Percentiles rank a stretch among this genome's conserved stretches.
phyloP scores from a whole-genome alignment of 768 basidiomycete species.

The Flagelloscypha sp. region DNA sequence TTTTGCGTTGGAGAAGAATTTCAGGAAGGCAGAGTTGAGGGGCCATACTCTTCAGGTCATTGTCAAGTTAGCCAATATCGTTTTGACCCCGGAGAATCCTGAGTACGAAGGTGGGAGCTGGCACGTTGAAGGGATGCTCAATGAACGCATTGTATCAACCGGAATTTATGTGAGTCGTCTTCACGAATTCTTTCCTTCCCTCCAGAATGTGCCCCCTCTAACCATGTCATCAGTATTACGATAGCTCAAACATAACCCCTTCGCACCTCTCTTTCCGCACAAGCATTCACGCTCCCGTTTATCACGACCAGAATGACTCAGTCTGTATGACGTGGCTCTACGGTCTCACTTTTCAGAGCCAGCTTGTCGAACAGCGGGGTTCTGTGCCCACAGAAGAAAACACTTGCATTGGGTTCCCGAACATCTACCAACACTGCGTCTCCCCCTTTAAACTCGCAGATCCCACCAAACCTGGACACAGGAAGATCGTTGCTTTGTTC shows the following conservation, averaged over 20 bases:
- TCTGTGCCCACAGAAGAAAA: constrained; percentile 17
- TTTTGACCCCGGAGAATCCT: constrained; percentile 20
- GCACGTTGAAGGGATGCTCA: constrained; percentile 22
- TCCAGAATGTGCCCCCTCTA: constrained; percentile 8
- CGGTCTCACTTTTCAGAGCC: constrained; percentile 3
- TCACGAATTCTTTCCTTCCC: constrained; percentile 8
- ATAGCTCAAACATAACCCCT: constrained; percentile 22
- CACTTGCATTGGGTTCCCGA: constrained; percentile 27
- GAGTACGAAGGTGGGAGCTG: constrained; percentile 23
- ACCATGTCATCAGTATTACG: constrained; percentile 18
- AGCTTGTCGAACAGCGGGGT: constrained; percentile 18
- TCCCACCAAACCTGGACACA: constrained; percentile 24
- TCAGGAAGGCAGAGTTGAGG: too few species aligned
- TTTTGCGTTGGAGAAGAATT: too few species aligned
- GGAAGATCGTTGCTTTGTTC: constrained; percentile 30
- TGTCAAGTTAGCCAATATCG: constrained; percentile 28
- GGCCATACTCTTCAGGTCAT: constrained; percentile 26
- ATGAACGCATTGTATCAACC: constrained; percentile 14
- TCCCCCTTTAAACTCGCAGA: constrained; percentile 26
- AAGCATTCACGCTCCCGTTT: constrained; percentile 9
- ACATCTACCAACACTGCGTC: constrained; percentile 29
- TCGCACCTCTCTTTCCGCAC: constrained; percentile 24
- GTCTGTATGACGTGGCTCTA: constrained; percentile 8
- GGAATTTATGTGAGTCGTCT: constrained; percentile 18
- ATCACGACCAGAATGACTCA: constrained; percentile 13